Percentiles rank a stretch among this genome's conserved stretches.
phyloP scores from a whole-genome alignment of 2,329 filamentous ascomycete genomes.

The Parastagonospora nodorum region DNA sequence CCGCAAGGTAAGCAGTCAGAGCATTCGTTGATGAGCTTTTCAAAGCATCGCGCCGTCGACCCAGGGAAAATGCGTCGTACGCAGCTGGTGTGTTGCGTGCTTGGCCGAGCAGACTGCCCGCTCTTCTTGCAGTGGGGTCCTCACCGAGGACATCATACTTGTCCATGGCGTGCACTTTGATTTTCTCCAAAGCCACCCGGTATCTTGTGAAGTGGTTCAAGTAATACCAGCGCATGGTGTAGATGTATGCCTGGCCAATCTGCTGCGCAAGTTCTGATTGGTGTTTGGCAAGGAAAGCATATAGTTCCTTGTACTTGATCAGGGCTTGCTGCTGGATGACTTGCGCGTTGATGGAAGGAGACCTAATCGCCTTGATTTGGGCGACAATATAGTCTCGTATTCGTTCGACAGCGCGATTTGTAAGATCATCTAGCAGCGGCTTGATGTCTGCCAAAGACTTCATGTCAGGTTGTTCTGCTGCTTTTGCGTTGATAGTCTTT shows the following conservation, averaged over 20 bases:
- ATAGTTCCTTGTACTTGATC: conserved; percentile 85
- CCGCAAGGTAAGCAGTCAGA: conserved; percentile 84
- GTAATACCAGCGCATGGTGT: conserved; percentile 99
- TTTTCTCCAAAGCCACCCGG: conserved; percentile 77
- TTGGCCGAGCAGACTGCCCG: conserved; percentile 46
- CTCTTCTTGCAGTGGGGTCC: conserved; percentile 71
- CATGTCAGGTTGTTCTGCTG: conserved; percentile 61
- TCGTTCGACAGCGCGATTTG: conserved; percentile 86
- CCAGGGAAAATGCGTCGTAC: conserved; percentile 88
- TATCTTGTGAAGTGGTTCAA: conserved; percentile 89
- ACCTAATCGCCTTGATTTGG: conserved; percentile 91
- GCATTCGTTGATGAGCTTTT: conserved; percentile 75
- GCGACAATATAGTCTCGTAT: conserved; percentile 93
- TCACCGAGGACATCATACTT: conserved; percentile 82
- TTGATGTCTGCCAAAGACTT: conserved; percentile 84
- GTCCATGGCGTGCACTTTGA: conserved; percentile 82
- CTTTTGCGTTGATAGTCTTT: conserved; percentile 70
- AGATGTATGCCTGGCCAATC: conserved; percentile 91
- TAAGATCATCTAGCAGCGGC: conserved; percentile 82
- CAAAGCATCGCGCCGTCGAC: conserved; percentile 82
- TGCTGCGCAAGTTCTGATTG: conserved; percentile 85
- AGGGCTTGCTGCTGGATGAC: conserved; percentile 95
- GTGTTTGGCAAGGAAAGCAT: conserved; percentile 79
- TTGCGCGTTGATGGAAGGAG: conserved; percentile 95
- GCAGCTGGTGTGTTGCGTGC: conserved; percentile 57